These are phyloP conservation scores for Microascus cirrosus DNA, from an alignment of 2,329 filamentous ascomycete species.

Conservation along the genomic window DNA sequence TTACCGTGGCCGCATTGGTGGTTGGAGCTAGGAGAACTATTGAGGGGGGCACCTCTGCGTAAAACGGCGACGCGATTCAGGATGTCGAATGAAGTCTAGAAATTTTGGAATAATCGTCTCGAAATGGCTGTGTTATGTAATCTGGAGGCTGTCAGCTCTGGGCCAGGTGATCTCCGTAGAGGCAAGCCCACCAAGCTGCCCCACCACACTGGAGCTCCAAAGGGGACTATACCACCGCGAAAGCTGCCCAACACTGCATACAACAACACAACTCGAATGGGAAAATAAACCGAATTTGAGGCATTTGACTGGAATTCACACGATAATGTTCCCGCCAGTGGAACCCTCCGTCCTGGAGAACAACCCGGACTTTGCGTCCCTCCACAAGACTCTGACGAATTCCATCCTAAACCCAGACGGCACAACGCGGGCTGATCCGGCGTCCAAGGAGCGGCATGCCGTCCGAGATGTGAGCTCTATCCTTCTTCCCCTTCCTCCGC, in stretches of 20 bases:
- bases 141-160: too few species aligned
- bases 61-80: neutral
- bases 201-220: too few species aligned
- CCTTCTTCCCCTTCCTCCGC: neutral
- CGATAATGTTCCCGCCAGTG: conserved; percentile 45
- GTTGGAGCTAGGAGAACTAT: neutral
- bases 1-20: neutral
- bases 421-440: conserved; percentile 41
- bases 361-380: conserved; percentile 49
- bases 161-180: too few species aligned
- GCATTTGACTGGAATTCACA: neutral
- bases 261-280: too few species aligned
- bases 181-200: too few species aligned
- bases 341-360: conserved; percentile 40
- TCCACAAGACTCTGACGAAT: conserved; percentile 43
- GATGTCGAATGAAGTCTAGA: neutral
- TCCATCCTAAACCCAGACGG: conserved; percentile 45
- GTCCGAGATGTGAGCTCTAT: conserved; percentile 32
- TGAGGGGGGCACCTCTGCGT: neutral
- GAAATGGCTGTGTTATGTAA: too few species aligned
- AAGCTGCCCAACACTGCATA: too few species aligned
- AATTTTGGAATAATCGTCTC: too few species aligned
- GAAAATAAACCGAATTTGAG: too few species aligned
- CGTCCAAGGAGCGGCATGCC: conserved; percentile 35
- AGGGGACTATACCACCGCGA: too few species aligned